Evolutionary conservation across 768 basidiomycete species (phyloP).

Genomic region (Leccinellum rugosiceps): DNA sequence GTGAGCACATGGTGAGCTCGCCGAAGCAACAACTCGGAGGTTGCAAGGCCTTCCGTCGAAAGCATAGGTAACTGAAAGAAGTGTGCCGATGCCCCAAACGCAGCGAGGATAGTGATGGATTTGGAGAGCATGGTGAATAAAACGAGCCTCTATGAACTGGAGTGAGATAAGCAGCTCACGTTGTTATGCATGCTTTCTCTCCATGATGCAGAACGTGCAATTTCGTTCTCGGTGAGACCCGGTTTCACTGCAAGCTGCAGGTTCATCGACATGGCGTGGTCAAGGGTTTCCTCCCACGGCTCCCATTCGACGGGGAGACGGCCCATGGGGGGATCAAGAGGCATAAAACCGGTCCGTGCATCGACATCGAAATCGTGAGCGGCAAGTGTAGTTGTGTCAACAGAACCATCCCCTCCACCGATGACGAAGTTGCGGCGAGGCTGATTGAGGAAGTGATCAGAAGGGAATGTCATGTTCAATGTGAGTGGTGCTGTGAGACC

Average conservation of each 20-base stretch:
- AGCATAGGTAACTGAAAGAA: slow-evolving; percentile 52
- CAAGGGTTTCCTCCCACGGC: slow-evolving; percentile 66
- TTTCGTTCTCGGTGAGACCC: slow-evolving; percentile 36
- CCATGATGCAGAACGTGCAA: slow-evolving; percentile 49
- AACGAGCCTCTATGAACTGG: background rate
- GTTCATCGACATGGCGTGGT: slow-evolving; percentile 43
- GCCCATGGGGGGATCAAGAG: slow-evolving; percentile 64
- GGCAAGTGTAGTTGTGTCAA: slow-evolving; percentile 62
- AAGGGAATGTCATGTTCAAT: background rate
- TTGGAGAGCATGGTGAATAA: background rate
- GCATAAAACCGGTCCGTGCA: slow-evolving; percentile 87
- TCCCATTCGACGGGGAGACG: slow-evolving; percentile 64
- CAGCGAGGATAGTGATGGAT: background rate
- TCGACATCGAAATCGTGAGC: slow-evolving; percentile 93
- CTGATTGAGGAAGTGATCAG: slow-evolving; percentile 36
- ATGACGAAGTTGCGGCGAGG: slow-evolving; percentile 20
- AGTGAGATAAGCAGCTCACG: slow-evolving; percentile 33
- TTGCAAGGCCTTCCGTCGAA: slow-evolving; percentile 40
- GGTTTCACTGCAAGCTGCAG: slow-evolving; percentile 57
- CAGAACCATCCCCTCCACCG: slow-evolving; percentile 18
- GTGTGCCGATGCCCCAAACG: background rate
- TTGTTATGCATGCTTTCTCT: slow-evolving; percentile 42
- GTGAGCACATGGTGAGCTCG: slow-evolving; percentile 72
- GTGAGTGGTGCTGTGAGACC: too few relatives aligned
- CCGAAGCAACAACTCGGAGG: slow-evolving; percentile 56